Base-by-base conservation (phyloP, 2,329 filamentous ascomycete species). In the Alternaria gaisen region DNA sequence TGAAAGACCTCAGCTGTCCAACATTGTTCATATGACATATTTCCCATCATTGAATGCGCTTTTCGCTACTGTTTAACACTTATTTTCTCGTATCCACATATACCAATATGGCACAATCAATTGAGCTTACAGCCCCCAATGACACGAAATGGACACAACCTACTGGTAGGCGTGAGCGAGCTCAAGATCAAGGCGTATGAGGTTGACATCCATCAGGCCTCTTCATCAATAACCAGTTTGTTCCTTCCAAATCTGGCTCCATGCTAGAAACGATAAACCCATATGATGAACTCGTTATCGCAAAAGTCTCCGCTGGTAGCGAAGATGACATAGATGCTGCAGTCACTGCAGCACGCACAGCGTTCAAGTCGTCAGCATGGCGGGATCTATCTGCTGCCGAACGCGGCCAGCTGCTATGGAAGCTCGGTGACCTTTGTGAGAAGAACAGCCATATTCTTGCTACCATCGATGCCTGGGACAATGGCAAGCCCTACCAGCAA, bases 221-320 rank as follows among this genome's bases (percentile, higher is more conserved):
- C 43, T 46, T 46, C 26, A 46, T 46, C 43, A 46, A 46, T 24
- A 46, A 46, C 16, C 26, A 46, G 30, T 30, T 46, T 46, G 43
- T 46, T 28, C 24, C 24, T 26, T 44, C 42, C 20, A 44, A 44
- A 26, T 44, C 42, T 24, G 42, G 42, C 42, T 28, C 42, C 26
- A 44, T 24, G n/a, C 42, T 44, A 6, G 42, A 44, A 10, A 26
- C 42, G 14, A 44, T 44, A 44, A 44, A 44, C 26, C 42, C 42
- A 2, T 44, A 44, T 24, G 42, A 44, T 24, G 42, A 44, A 24
- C 26, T 24, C 20, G 42, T 44, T 16, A 44, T 44, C 42, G 22
- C 42, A 44, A 28, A 44, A 24, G 24, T 44, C 22, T 44, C 42
- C 24, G 42, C 42, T 9, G 42, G 42, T 18, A 44, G 26, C 42